Percentiles rank a stretch among this genome's conserved stretches.
phyloP scores from a whole-genome alignment of 768 basidiomycete genomes.

The Leccinum pellstonianum region DNA sequence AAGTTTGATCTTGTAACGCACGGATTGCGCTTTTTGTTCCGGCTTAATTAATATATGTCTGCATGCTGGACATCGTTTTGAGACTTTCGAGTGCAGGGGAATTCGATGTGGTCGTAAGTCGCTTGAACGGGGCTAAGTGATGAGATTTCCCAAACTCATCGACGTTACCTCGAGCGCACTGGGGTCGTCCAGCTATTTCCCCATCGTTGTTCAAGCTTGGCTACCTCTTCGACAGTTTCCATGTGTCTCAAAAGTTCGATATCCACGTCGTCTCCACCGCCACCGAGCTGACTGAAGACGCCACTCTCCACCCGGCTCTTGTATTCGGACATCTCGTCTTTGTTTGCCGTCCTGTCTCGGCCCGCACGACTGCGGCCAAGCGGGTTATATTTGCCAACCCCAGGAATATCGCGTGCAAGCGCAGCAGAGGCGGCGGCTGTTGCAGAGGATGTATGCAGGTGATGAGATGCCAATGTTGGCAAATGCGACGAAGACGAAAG shows the following conservation, averaged over 20 bases:
- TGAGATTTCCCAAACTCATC: neutral
- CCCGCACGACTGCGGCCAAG: conserved; percentile 45
- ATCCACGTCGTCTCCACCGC: conserved; percentile 66
- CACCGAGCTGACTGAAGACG: conserved; percentile 49
- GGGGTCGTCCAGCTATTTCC: conserved; percentile 74
- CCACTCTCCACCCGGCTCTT: conserved; percentile 66
- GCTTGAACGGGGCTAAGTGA: conserved; percentile 38
- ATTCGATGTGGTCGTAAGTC: conserved; percentile 87
- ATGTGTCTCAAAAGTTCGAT: conserved; percentile 68
- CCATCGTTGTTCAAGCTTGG: conserved; percentile 79
- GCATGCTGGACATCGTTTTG: conserved; percentile 93
- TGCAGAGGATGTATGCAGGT: conserved; percentile 75
- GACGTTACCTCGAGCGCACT: conserved; percentile 55
- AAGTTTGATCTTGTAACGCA: conserved; percentile 95
- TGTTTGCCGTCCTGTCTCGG: conserved; percentile 64
- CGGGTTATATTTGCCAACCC: conserved; percentile 76
- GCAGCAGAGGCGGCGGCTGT: conserved; percentile 89
- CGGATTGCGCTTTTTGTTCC: conserved; percentile 93
- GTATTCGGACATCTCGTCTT: conserved; percentile 79
- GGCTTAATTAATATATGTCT: conserved; percentile 98
- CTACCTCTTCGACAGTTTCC: conserved; percentile 60
- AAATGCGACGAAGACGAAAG: conserved; percentile 64
- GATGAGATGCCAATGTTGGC: conserved; percentile 57
- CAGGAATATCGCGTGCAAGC: conserved; percentile 83
- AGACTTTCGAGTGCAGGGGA: conserved; percentile 88